A percentile compares a stretch with the other conserved stretches of the same genome.
Evolutionary conservation across 2,329 filamentous ascomycete species (phyloP).

Genomic region (Alternaria panax): DNA sequence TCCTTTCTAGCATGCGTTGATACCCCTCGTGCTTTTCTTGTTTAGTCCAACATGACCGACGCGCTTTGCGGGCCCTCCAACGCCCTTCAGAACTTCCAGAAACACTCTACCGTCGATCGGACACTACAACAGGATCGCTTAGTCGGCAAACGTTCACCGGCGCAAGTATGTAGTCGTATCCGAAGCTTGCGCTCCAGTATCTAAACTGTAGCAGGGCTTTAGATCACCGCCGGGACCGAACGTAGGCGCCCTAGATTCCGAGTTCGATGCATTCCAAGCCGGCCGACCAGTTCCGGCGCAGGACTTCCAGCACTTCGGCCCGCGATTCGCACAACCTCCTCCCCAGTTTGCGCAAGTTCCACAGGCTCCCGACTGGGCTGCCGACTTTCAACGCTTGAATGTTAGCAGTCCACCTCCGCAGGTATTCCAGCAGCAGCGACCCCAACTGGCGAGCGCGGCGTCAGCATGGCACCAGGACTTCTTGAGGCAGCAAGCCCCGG

Average conservation of each 20-base stretch:
- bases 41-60: constrained; percentile 63
- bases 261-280: constrained; percentile 74
- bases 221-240: constrained; percentile 63
- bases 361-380: constrained; percentile 55
- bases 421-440: constrained; percentile 57
- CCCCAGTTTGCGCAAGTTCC: constrained; percentile 43
- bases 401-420: constrained; percentile 52
- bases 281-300: constrained; percentile 52
- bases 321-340: constrained; percentile 51
- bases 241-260: constrained; percentile 65
- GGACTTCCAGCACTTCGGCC: constrained; percentile 46
- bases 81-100: constrained; percentile 75
- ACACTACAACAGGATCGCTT: constrained; percentile 77
- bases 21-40: constrained; percentile 22
- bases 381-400: constrained; percentile 59
- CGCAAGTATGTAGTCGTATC: constrained; percentile 58
- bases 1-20: constrained; percentile 32
- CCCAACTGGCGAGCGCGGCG: constrained; percentile 39
- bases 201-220: constrained; percentile 61
- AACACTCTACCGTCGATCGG: constrained; percentile 72
- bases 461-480: constrained; percentile 70
- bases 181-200: background rate
- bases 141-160: constrained; percentile 60
- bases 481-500: constrained; percentile 50
- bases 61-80: constrained; percentile 78